Base-by-base conservation (phyloP, 116 monocot species). In the Trichopus zeylanicus region DNA sequence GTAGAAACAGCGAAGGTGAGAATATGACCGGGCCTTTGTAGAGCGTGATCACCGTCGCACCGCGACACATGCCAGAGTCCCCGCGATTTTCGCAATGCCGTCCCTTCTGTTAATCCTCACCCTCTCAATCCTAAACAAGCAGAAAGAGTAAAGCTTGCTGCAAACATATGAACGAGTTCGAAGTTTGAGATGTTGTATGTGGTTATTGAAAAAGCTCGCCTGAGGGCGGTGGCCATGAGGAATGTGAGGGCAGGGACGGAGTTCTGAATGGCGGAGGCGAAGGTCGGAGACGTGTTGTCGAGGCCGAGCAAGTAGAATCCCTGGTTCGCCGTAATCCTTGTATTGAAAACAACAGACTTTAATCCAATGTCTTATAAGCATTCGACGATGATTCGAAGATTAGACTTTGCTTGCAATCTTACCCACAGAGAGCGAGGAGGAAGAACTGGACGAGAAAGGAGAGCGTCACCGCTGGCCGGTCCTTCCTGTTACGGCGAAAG, bases 231-330 rank as follows among this genome's bases (percentile, higher is more conserved):
- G 19, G 95, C 95, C 95, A 95, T 95, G 74, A 82, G 77, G 67
- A 95, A 95, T 48, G 95, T 95, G 65, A 95, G 86, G 65, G 89
- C 95, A 4, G 95, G 95, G 13, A 95, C 95, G 10, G 95, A 89
- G 81, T 95, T 95, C 56, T 95, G 95, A 22, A 95, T 89, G 22
- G 95, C 95, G 12, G 95, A 95, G 56, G 95, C 95, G 59, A 89
- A 95, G 53, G 95, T 89, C 0, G 95, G 95, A 0, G 89, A 89
- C 12, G 90, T 89, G 71, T 95, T 81, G 63, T 95, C 89, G 12
- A 95, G 77, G 19, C 90, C 95, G 26, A 95, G 76, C 0, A 95
- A 77, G 69, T 95, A 95, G 72, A 95, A 95, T 1, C 95, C 89
- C 48, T 95, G 95, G 72, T 95, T 95, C 9, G 95, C 95, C 1